These are phyloP conservation scores for Solanum ossicruentum DNA, from an alignment of 257 asterid genomes.

Conservation along the genomic window DNA sequence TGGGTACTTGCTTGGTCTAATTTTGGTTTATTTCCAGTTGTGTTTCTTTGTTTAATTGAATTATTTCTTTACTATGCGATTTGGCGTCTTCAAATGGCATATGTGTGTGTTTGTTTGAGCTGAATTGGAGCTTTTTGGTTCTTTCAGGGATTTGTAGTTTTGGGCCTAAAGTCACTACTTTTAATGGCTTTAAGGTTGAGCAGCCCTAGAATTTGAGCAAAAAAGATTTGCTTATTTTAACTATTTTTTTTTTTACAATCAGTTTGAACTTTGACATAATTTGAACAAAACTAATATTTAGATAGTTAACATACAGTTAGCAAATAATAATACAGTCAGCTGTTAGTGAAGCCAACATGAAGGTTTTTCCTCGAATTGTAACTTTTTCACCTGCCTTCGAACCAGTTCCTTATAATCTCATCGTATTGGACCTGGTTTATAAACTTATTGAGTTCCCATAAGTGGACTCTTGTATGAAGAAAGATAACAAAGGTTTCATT, in stretches of 20 bases:
- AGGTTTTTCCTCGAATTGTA: conserved; percentile 27
- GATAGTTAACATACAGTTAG: too few relatives aligned
- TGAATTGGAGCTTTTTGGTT: not conserved
- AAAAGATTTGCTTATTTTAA: not conserved
- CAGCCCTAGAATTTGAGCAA: not conserved
- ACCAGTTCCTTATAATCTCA: conserved; percentile 46
- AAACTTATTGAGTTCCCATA: conserved; percentile 62
- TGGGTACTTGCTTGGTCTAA: not conserved
- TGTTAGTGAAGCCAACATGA: conserved; percentile 57
- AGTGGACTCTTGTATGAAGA: conserved; percentile 70
- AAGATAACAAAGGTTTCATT: conserved; percentile 71
- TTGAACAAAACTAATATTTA: too few relatives aligned
- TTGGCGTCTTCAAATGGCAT: not conserved
- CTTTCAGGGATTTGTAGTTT: not conserved
- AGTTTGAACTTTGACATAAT: too few relatives aligned
- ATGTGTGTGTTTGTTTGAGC: not conserved
- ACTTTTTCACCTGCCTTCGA: conserved; percentile 51
- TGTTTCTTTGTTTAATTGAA: not conserved
- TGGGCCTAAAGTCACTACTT: not conserved
- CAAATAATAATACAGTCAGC: conserved; percentile 21
- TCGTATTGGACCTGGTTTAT: not conserved
- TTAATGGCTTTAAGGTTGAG: not conserved
- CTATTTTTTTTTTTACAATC: not conserved
- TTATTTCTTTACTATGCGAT: not conserved
- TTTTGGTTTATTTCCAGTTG: not conserved